Evolutionary conservation across 139 green algal genomes (phyloP), one percentile per base, ranked within the genome.

Genomic region (Microglena sp.): DNA sequence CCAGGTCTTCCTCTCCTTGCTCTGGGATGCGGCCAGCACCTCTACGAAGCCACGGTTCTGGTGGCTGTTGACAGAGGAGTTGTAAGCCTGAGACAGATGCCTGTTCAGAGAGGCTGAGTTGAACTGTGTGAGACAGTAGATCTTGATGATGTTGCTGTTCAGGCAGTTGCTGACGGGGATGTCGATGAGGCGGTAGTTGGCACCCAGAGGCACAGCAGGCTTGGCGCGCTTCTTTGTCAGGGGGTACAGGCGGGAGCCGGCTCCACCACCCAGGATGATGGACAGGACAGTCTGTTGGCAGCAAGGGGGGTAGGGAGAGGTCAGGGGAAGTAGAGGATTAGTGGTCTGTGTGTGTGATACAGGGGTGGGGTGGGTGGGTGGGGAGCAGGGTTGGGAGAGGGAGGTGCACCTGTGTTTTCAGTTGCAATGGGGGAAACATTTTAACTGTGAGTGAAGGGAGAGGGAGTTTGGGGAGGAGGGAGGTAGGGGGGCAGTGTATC

Each of bases 51-150:
- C 94, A 27, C 84, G 72, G 31, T 55, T 83, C 68, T 78, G 86
- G 78, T 90, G 87, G 44, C 86, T 82, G 18, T 89, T 90, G 21
- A 98, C 86, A 62, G 88, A 96, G 55, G 82, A 86, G 82, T 95
- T 95, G 76, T 99, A 99, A 28, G 94, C 94, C 62, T 94, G 87
- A 2, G 89, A 92, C 36, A 99, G 75, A 71, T 99, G 94, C 27
- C 94, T 75, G 82, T 99, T 99, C 40, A 99, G 89, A 22, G 92
- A 98, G 8, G 94, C 94, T 18, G 87, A 96, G 85, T 99, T 99
- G 91, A 98, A 99, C 86, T 99, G 94, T 21, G 94, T 99, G 15
- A 99, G 82, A 78, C 89, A 95, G 86, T 99, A 99, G 65, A 99
- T 96, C 80, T 99, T 99, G 82, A 90, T 96, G 58, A 99, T 85